Base-by-base conservation (phyloP, 768 basidiomycete genomes). In the Lyophyllum shimeji region DNA sequence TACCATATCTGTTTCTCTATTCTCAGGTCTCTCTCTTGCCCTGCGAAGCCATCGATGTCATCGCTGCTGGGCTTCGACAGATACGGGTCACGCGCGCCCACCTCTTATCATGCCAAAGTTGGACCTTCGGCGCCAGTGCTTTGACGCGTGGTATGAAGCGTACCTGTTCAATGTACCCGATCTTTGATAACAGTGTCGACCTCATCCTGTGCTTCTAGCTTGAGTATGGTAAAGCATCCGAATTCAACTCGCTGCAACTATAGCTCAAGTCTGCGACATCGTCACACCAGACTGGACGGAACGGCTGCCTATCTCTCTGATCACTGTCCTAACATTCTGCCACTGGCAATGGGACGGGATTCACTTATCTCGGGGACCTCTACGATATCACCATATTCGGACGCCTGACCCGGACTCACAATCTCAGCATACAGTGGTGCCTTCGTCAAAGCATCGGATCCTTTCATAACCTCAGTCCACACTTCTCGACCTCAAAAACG, bases 401-500 rank as follows among this genome's bases (percentile, higher is more conserved):
- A 50, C 31, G 42, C 1, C 25, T 44, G 18, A 43, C 12, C 33
- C 27, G 15, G 46, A 40, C 59, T 24, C 47, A 53, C 42, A 46
- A 51, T 1, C 11, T n/a, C 44, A 27, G 37, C 43, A 50, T 23
- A 33, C 44, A 25, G 45, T 31, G 39, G 20, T 40, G 49, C 40
- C n/a, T 21, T 53, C 24, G 42, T 51, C 29, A 33, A 52, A 27
- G 31, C 23, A 29, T 54, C 56, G 50, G 50, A 51, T 37, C 55
- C 49, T 60, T 56, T 60, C 47, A 18, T 54, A 24, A 24, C 42
- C 25, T 37, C 45, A 37, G n/a, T 42, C 42, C 39, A 42, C 53
- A 44, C 42, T 60, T 60, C 54, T 50, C 24, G 21, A 39, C 44
- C 33, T 43, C 43, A 60, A 60, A 60, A 53, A 31, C 51, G 13